A percentile compares a stretch with the other conserved stretches of the same genome.
These are phyloP conservation scores for Ogataea glucozyma DNA, from an alignment of 805 yeast genomes.

Conservation along the genomic window DNA sequence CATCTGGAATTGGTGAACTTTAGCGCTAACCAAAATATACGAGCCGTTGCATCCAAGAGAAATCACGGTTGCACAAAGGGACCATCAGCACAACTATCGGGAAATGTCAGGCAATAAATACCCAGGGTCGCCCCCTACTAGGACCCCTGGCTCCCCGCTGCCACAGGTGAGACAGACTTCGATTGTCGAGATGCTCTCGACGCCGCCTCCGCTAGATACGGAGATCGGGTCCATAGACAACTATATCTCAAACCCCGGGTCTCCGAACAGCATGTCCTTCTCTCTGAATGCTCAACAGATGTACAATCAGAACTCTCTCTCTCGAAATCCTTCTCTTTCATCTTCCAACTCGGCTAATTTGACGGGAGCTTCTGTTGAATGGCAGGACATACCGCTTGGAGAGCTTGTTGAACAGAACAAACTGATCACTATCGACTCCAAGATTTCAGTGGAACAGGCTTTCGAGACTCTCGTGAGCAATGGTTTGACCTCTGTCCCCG, in stretches of 20 bases:
- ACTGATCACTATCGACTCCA: slow-evolving; percentile 65
- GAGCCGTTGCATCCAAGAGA: too few relatives aligned
- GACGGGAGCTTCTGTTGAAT: slow-evolving; percentile 45
- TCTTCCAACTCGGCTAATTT: slow-evolving; percentile 32
- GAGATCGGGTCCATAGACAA: slow-evolving; percentile 18
- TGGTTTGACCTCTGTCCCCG: slow-evolving; percentile 85
- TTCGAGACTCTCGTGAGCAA: slow-evolving; percentile 73
- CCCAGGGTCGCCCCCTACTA: slow-evolving; percentile 38
- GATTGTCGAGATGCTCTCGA: slow-evolving; percentile 70
- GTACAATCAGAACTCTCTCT: slow-evolving; percentile 24
- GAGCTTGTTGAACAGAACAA: slow-evolving; percentile 80
- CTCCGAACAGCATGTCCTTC: slow-evolving; percentile 16
- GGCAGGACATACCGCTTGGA: slow-evolving; percentile 70
- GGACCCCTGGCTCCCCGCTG: slow-evolving; percentile 37
- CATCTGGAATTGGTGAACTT: too few relatives aligned
- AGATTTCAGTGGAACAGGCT: slow-evolving; percentile 81
- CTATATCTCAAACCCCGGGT: slow-evolving; percentile 16
- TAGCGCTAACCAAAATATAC: too few relatives aligned
- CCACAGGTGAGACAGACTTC: slow-evolving; percentile 57
- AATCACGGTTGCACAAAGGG: background rate
- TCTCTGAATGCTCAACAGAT: slow-evolving; percentile 9
- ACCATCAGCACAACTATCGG: background rate
- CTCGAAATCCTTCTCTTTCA: slow-evolving; percentile 41
- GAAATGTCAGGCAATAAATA: slow-evolving; percentile 32
- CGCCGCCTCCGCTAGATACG: slow-evolving; percentile 67